Evolutionary conservation across 805 yeast genomes (phyloP).

Genomic region (Sugiyamaella mastotermitis): DNA sequence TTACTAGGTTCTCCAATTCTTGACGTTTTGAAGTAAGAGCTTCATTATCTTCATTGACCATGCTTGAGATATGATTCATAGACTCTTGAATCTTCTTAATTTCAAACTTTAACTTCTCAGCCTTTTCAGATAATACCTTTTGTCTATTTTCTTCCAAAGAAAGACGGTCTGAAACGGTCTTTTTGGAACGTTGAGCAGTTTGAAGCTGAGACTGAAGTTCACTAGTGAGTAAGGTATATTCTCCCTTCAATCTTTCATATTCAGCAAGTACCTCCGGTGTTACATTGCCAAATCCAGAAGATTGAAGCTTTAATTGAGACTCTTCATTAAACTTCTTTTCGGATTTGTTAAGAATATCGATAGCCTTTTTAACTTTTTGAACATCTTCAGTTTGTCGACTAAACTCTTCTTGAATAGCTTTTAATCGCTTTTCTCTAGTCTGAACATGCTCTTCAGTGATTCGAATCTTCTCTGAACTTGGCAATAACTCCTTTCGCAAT

Average conservation of each 20-base stretch:
- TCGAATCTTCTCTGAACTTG: slow-evolving; percentile 52
- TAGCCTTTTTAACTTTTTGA: slow-evolving; percentile 39
- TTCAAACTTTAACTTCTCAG: slow-evolving; percentile 24
- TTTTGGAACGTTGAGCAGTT: slow-evolving; percentile 19
- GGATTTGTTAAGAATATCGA: slow-evolving; percentile 40
- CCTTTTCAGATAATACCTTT: slow-evolving; percentile 14
- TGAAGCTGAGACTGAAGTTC: slow-evolving; percentile 21
- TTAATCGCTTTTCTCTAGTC: slow-evolving; percentile 42
- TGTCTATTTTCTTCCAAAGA: slow-evolving; percentile 15
- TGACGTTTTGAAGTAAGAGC: slow-evolving; percentile 21
- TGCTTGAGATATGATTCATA: slow-evolving; percentile 29
- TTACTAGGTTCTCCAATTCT: slow-evolving; percentile 19
- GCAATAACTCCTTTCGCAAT: slow-evolving; percentile 47
- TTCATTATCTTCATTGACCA: slow-evolving; percentile 22
- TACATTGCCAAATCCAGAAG: slow-evolving; percentile 31
- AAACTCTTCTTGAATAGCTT: slow-evolving; percentile 46
- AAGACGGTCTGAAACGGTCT: slow-evolving; percentile 21
- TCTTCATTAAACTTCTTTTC: slow-evolving; percentile 35
- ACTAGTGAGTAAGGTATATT: slow-evolving; percentile 32
- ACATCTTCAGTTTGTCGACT: slow-evolving; percentile 44
- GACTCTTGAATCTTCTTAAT: slow-evolving; percentile 34
- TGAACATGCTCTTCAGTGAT: slow-evolving; percentile 38
- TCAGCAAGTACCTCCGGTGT: slow-evolving; percentile 47
- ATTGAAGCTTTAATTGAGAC: slow-evolving; percentile 26
- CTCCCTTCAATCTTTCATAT: slow-evolving; percentile 53